Evolutionary conservation across 768 basidiomycete species (phyloP).

Genomic region (Mrakia hoshinonis): DNA sequence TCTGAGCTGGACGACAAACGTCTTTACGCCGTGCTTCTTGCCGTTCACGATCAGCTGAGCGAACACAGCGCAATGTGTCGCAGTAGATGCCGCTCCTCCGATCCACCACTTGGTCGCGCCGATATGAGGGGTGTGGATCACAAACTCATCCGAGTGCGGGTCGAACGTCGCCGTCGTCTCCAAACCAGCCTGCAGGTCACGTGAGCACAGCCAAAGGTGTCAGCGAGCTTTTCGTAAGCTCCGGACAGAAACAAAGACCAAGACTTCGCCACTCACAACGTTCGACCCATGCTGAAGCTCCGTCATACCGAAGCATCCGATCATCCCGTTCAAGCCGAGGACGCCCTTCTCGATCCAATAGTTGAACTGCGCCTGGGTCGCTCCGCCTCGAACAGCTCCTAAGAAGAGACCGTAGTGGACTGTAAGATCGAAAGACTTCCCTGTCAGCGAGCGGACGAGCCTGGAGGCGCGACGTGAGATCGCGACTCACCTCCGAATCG

Average conservation of each 20-base stretch:
- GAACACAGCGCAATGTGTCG: conserved; percentile 45
- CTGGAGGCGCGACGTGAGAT: conserved; percentile 38
- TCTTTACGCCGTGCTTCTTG: conserved; percentile 44
- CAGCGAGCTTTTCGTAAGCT: too few relatives aligned
- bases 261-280: conserved; percentile 15
- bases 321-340: conserved; percentile 43
- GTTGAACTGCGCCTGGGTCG: conserved; percentile 40
- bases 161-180: conserved; percentile 47
- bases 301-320: conserved; percentile 42
- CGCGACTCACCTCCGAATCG: conserved; percentile 41
- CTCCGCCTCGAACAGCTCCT: conserved; percentile 41
- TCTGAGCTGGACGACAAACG: conserved; percentile 44
- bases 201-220: not conserved
- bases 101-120: conserved; percentile 48
- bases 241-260: too few relatives aligned
- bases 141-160: conserved; percentile 42
- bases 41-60: conserved; percentile 44
- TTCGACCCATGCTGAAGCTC: conserved; percentile 30
- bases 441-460: conserved; percentile 42
- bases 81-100: conserved; percentile 45
- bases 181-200: conserved; percentile 38
- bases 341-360: conserved; percentile 45
- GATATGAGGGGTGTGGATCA: conserved; percentile 45
- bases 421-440: conserved; percentile 42
- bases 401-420: conserved; percentile 43